A percentile compares a stretch with the other conserved stretches of the same genome.
These are phyloP conservation scores for Boletus pseudopeckii DNA, from an alignment of 768 basidiomycete species.

Conservation along the genomic window DNA sequence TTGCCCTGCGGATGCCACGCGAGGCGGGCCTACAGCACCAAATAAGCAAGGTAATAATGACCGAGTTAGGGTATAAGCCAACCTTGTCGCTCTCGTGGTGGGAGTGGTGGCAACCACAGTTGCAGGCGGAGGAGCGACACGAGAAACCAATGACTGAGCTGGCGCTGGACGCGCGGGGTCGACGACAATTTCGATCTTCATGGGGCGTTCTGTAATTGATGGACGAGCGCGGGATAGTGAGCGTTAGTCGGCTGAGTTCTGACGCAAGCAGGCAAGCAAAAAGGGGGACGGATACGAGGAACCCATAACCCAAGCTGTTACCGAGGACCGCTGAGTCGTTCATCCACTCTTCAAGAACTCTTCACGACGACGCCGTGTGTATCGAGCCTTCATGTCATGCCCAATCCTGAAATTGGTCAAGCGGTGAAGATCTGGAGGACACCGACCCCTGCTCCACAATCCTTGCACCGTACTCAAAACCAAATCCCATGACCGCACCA, in stretches of 20 bases:
- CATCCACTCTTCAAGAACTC: constrained; percentile 22
- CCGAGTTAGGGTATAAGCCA: constrained; percentile 10
- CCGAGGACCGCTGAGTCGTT: constrained; percentile 25
- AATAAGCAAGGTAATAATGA: background rate
- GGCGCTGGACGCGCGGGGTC: constrained; percentile 73
- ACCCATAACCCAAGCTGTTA: constrained; percentile 26
- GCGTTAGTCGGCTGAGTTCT: constrained; percentile 34
- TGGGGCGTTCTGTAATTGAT: constrained; percentile 76
- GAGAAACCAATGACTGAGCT: constrained; percentile 64
- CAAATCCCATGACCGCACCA: constrained; percentile 32
- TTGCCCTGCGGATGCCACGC: constrained; percentile 46
- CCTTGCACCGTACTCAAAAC: constrained; percentile 32
- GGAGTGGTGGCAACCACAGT: constrained; percentile 22
- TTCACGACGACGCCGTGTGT: constrained; percentile 18
- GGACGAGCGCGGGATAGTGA: constrained; percentile 34
- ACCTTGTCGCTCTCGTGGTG: constrained; percentile 36
- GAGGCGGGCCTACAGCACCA: constrained; percentile 28
- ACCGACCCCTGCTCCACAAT: constrained; percentile 27
- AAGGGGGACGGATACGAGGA: constrained; percentile 44
- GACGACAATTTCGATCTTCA: constrained; percentile 98
- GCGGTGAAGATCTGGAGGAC: constrained; percentile 32
- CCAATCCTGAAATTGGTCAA: constrained; percentile 35
- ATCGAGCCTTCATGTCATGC: constrained; percentile 27
- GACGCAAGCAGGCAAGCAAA: constrained; percentile 36
- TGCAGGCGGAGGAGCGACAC: constrained; percentile 72